Evolutionary conservation across 1,139 yeast species (phyloP), one percentile per base, ranked within the genome.

Genomic region (Suhomyces bokatorum): DNA sequence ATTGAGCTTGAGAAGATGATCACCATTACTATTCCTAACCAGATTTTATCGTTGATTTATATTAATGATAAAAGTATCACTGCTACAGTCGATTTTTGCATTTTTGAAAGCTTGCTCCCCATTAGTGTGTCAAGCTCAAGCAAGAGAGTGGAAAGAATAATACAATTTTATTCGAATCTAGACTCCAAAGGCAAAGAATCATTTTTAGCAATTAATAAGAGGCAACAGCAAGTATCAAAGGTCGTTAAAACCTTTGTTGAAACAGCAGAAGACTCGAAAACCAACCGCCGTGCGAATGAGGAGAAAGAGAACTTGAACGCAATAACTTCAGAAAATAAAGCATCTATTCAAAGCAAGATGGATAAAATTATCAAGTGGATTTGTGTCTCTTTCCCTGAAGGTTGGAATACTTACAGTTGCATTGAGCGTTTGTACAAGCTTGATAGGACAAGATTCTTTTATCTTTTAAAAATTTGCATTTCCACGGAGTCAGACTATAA

Each of bases 61-160:
- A 85, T 90, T 50, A 88, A 89, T 60, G 91, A 87, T 55, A 75
- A 69, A 44, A 72, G 73, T 15, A 83, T 89, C 42, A 87, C 84
- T 46, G 76, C 83, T n/a, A 68, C 78, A 17, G 86, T 88, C 14
- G 97, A 90, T 59, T 52, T 67, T 3, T 69, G 77, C 1, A 56
- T 89, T 7, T 77, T 83, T 55, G 88, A 83, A 45, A 73, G 76
- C 44, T 56, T 90, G 2, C 60, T 87, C 13, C 88, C 95, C 0
- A 67, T 80, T 33, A 65, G 73, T 4, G 68, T 70, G 22, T 72
- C 76, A 36, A 77, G 77, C 44, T 50, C 69, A 0, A 60, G 59
- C 12, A 56, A 50, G 22, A 69, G 96, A 45, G 83, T 83, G 0
- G 60, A 66, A 6, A 69, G 91, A 44, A 55, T 88, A 9, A 60